These are phyloP conservation scores for Penicillium maclennaniae DNA, from an alignment of 495 filamentous ascomycete genomes.

Conservation along the genomic window DNA sequence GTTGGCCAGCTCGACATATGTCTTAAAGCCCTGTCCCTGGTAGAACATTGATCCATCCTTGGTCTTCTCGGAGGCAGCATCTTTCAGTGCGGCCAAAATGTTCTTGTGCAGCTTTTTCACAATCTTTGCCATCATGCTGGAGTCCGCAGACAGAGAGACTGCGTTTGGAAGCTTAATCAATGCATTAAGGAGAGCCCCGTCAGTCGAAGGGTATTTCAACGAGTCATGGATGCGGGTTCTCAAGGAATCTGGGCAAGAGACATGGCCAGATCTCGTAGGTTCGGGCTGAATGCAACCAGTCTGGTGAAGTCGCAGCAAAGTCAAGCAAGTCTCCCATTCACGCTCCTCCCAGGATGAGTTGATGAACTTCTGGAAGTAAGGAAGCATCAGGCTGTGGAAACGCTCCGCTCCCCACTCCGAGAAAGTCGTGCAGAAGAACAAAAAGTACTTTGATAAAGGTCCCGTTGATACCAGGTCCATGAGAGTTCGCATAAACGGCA, in stretches of 20 bases:
- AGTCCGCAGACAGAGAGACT: conserved; percentile 35
- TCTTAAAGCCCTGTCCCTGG: conserved; percentile 46
- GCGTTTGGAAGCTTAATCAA: conserved; percentile 39
- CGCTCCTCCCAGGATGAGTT: conserved; percentile 65
- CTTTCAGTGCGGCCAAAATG: conserved; percentile 21
- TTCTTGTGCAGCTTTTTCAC: conserved; percentile 33
- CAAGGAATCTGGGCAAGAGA: conserved; percentile 62
- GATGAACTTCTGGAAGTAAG: conserved; percentile 82
- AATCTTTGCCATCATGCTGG: conserved; percentile 32
- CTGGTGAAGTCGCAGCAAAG: conserved; percentile 64
- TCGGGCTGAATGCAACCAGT: conserved; percentile 45
- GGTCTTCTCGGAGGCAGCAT: conserved; percentile 21
- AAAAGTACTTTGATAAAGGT: conserved; percentile 61
- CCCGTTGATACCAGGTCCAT: conserved; percentile 62
- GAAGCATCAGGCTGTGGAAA: conserved; percentile 71
- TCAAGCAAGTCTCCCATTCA: conserved; percentile 63
- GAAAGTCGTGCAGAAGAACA: conserved; percentile 79
- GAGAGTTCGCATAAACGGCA: conserved; percentile 61
- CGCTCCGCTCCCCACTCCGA: conserved; percentile 67
- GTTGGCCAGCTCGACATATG: conserved; percentile 39
- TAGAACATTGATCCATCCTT: conserved; percentile 27
- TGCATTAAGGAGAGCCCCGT: conserved; percentile 36
- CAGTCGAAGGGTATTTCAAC: conserved; percentile 45
- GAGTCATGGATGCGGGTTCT: conserved; percentile 64
- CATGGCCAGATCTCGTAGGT: conserved; percentile 49